Evolutionary conservation across 495 filamentous ascomycete genomes (phyloP).

Genomic region (Trichoderma gamsii): DNA sequence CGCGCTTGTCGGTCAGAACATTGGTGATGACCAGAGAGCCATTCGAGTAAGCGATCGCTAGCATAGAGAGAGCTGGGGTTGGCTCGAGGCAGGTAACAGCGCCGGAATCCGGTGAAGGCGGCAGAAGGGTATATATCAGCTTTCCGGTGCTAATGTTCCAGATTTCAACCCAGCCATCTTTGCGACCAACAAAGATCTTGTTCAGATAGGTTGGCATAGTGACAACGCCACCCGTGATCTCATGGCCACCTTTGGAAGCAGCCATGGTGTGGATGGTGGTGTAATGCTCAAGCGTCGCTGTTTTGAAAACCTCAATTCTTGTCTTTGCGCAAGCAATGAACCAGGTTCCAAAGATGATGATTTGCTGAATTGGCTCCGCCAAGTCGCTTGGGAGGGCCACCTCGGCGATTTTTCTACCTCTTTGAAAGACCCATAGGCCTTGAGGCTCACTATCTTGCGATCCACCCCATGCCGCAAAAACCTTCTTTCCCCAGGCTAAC

Average conservation of each 20-base stretch:
- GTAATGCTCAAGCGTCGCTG: slow-evolving; percentile 77
- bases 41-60: slow-evolving; percentile 78
- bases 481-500: slow-evolving; percentile 76
- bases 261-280: slow-evolving; percentile 61
- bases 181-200: slow-evolving; percentile 83
- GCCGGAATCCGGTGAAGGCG: slow-evolving; percentile 58
- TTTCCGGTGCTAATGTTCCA: slow-evolving; percentile 95
- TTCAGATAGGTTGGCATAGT: slow-evolving; percentile 92
- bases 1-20: slow-evolving; percentile 62
- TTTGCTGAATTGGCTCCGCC: slow-evolving; percentile 62
- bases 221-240: slow-evolving; percentile 65
- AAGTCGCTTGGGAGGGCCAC: slow-evolving; percentile 57
- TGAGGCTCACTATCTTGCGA: slow-evolving; percentile 41
- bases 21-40: slow-evolving; percentile 77
- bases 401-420: slow-evolving; percentile 79
- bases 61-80: slow-evolving; percentile 72
- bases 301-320: slow-evolving; percentile 83
- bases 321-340: slow-evolving; percentile 72
- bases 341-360: slow-evolving; percentile 87
- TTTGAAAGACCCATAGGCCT: slow-evolving; percentile 89
- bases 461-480: slow-evolving; percentile 81
- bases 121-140: slow-evolving; percentile 75
- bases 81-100: slow-evolving; percentile 78
- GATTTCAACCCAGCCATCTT: slow-evolving; percentile 86
- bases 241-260: slow-evolving; percentile 42